Evolutionary conservation across 129 eudicot genomes (phyloP), one percentile per base, ranked within the genome.

Genomic region (Mikania micrantha): DNA sequence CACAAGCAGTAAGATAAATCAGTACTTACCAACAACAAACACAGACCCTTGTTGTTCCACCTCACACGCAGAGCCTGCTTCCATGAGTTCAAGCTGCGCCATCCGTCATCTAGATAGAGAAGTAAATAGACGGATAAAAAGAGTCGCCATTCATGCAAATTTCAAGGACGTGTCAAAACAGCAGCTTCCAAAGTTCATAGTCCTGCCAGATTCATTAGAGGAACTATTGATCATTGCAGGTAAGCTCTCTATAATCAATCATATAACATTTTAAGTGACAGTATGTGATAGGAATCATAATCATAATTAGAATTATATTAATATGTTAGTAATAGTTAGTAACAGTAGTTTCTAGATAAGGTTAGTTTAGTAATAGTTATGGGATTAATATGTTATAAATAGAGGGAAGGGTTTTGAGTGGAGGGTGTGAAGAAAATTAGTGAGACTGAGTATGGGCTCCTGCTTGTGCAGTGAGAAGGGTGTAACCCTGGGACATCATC

Each of bases 151-250:
- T 67, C 93, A 93, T 81, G 64, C 69, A 82, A 82, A 78, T 66
- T 77, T 62, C 60, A 40, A 70, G 36, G 62, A 28, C 25, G 28
- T 59, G 44, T 45, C 80, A 35, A 74, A 49, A 52, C 66, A 80
- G 75, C 84, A 74, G 61, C 81, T 69, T 60, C 77, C 84, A 7
- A 93, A 89, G 78, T 84, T 93, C 50, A 77, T 93, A 22, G 66
- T 86, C 57, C 77, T 93, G 71, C 99, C 99, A 72, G 90, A 93
- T 79, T 89, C 96, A 40, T 41, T 89, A 44, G 84, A 79, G 69
- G 95, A 86, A 69, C 71, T 93, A n/a, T 70, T 89, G 69, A 73
- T 35, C 52, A 38, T 84, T 65, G 93, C 93, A 71, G 95, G 99
- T 89, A 85, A 52, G 78, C 74, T 69, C 53, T 42, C 38, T 66